phyloP scores from a whole-genome alignment of 2,329 filamentous ascomycete species.

The Periconia sp. region DNA sequence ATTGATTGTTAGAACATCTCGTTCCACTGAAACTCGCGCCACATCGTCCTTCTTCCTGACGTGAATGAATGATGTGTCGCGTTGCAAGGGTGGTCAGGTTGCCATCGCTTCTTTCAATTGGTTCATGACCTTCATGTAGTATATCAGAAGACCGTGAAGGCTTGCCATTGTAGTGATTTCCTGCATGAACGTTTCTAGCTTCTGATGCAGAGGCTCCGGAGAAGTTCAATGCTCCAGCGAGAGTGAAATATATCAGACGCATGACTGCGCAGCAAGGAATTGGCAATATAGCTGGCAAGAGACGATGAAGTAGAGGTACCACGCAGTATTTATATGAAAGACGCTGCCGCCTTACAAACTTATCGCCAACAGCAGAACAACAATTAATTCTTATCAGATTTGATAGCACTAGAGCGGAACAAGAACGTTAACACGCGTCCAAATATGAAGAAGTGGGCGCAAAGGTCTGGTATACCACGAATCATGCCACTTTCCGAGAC shows the following conservation, averaged over 20 bases:
- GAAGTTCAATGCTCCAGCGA: constrained; percentile 20
- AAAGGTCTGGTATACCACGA: constrained; percentile 11
- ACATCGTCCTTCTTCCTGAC: constrained; percentile 27
- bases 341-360: constrained; percentile 3
- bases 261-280: constrained; percentile 13
- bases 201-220: constrained; percentile 15
- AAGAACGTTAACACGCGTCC: constrained; percentile 15
- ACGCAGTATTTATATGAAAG: constrained; percentile 12
- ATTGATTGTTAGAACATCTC: constrained; percentile 22
- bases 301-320: background rate
- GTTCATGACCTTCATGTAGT: constrained; percentile 2
- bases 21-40: constrained; percentile 20
- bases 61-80: constrained; percentile 15
- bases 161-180: constrained; percentile 2
- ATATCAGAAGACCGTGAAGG: constrained; percentile 1
- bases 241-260: constrained; percentile 18
- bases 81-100: constrained; percentile 16
- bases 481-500: background rate
- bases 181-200: constrained; percentile 8
- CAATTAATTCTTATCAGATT: background rate
- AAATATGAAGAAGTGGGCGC: constrained; percentile 8
- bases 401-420: background rate
- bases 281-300: background rate
- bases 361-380: background rate
- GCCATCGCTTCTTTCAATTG: constrained; percentile 12